A percentile compares a stretch with the other conserved stretches of the same genome.
Conservation (phyloP, 2,329 filamentous ascomycete species). For the Ciborinia camelliae region DNA sequence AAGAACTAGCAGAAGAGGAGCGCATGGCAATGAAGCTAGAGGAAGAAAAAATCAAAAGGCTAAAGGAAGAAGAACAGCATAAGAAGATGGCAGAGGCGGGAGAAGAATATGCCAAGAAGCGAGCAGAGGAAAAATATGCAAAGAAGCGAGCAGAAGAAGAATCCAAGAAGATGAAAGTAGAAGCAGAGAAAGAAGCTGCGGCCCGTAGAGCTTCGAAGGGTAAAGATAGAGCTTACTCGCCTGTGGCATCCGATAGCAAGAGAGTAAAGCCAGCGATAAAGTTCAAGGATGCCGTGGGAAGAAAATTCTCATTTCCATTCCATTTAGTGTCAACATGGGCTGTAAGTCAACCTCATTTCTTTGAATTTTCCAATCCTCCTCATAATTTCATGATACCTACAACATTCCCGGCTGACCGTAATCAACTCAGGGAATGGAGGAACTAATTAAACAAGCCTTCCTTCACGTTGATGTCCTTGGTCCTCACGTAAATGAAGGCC, state of each 20-base stretch:
- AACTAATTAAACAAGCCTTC: constrained; percentile 80
- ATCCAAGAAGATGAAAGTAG: neutral
- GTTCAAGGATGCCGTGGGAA: constrained; percentile 87
- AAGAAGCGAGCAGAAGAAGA: neutral
- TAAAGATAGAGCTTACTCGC: neutral
- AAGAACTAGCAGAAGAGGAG: neutral
- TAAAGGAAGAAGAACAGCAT: neutral
- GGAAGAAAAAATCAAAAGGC: neutral
- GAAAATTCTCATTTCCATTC: constrained; percentile 91
- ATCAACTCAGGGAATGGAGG: constrained; percentile 69
- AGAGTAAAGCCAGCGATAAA: constrained; percentile 39
- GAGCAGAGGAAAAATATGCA: neutral
- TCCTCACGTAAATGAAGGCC: constrained; percentile 70
- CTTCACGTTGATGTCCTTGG: constrained; percentile 72
- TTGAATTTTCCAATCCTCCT: constrained; percentile 27
- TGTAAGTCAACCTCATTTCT: constrained; percentile 46
- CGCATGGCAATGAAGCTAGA: neutral
- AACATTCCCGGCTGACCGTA: neutral
- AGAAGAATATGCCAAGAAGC: neutral
- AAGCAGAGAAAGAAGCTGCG: neutral
- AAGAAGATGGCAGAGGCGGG: neutral
- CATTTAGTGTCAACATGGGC: constrained; percentile 79
- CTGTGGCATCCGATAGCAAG: neutral
- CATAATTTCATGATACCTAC: neutral
- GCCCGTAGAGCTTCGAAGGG: neutral